Evolutionary conservation across 2,329 filamentous ascomycete genomes (phyloP), one percentile per base, ranked within the genome.

Genomic region (Botrytis aclada): DNA sequence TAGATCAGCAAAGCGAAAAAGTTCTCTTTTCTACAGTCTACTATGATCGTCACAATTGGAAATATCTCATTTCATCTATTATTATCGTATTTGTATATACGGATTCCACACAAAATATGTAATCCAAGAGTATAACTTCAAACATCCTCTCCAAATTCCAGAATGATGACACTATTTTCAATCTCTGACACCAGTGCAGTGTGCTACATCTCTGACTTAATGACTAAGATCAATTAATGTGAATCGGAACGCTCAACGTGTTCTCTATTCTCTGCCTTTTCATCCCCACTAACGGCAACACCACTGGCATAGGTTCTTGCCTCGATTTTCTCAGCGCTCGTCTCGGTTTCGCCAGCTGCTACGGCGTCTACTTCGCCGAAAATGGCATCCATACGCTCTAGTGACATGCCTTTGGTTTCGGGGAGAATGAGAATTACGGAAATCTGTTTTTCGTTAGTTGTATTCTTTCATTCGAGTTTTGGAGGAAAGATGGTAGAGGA

Each of bases 321-420:
- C 69, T 81, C 80, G 43, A 76, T 70, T 65, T 80, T 80, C 29
- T 79, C 78, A 0, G 75, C 76, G 9, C 73, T 75, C 5, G 75
- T 75, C n/a, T 82, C 79, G 32, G 77, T 74, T 72, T 83, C 78
- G 22, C 78, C 77, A 37, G 77, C 78, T 12, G 73, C 74, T 12
- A 77, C 77, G 39, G 78, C 77, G 60, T 78, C 76, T 3, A 75
- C 70, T 63, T 76, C 78, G 41, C 77, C 85, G 85, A 88, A 88
- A 5, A 88, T 82, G 81, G 74, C 61, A 20, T 88, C 87, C 82
- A 88, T 87, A 47, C 85, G 85, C 77, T 89, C 87, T 5, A 88
- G 82, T 4, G 85, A 63, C 61, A 63, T 63, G n/a, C 85, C 85
- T 78, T 87, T 88, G 3, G 87, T 89, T 77, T 88, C 86, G 0